These are phyloP conservation scores for Zymoseptoria tritici DNA, from an alignment of 2,329 filamentous ascomycete species.

Conservation along the genomic window DNA sequence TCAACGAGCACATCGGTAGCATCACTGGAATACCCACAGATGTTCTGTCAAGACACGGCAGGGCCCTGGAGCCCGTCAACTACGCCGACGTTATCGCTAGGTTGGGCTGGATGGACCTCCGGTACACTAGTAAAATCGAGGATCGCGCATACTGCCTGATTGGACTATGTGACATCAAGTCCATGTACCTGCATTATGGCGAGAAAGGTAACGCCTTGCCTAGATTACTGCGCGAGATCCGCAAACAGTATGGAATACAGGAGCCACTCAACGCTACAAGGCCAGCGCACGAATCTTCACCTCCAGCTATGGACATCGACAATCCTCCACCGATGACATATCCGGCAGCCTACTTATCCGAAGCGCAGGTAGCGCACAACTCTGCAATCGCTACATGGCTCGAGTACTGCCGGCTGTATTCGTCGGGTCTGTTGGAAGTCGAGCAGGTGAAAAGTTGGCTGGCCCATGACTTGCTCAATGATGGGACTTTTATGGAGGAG, in stretches of 20 bases:
- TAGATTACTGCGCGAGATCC: not conserved
- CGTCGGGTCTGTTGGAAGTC: not conserved
- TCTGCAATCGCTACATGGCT: not conserved
- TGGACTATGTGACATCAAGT: slow-evolving; percentile 37
- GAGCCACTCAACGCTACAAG: not conserved
- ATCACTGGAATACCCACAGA: not conserved
- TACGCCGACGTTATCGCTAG: not conserved
- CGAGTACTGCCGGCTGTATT: not conserved
- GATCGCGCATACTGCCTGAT: slow-evolving; percentile 41
- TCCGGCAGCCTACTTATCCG: not conserved
- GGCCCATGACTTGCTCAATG: not conserved
- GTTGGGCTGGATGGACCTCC: not conserved
- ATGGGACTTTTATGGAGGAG: not conserved
- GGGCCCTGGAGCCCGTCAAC: not conserved
- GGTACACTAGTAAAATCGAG: slow-evolving; percentile 20
- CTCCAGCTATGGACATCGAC: not conserved
- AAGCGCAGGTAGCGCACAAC: not conserved
- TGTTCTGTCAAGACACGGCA: slow-evolving; percentile 1
- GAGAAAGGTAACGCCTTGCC: slow-evolving; percentile 7
- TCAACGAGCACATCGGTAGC: not conserved
- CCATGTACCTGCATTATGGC: slow-evolving; percentile 40
- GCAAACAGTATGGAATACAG: not conserved
- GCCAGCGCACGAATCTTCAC: not conserved
- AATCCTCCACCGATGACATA: not conserved
- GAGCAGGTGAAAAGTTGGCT: not conserved